A percentile compares a stretch with the other conserved stretches of the same genome.
Conservation (phyloP, 352 stramenopile genomes). For the Elongisporangium anandrum region DNA sequence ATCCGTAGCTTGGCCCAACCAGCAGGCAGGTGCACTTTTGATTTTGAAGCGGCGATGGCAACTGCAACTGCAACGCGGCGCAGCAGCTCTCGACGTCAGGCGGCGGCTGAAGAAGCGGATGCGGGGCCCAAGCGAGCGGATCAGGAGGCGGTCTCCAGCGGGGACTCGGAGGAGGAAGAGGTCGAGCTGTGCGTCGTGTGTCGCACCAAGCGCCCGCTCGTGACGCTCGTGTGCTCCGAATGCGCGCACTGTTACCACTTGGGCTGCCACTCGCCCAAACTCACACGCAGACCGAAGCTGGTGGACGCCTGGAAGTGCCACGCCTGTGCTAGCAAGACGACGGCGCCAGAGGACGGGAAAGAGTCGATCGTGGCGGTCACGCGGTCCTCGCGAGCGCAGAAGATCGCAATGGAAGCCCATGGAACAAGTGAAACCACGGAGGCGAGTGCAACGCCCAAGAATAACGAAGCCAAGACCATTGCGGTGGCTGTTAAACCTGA, state of each 20-base stretch:
- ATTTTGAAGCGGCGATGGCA: constrained; percentile 20
- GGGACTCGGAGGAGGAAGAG: constrained; percentile 8
- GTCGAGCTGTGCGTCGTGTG: constrained; percentile 33
- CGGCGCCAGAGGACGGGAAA: neutral
- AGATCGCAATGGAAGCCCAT: neutral
- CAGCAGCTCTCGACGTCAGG: no score
- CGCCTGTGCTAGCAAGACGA: constrained; percentile 12
- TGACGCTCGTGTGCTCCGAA: constrained; percentile 34
- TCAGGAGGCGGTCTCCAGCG: constrained; percentile 2
- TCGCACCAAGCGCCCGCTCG: constrained; percentile 23
- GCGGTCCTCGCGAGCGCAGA: no score
- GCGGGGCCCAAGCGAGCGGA: constrained; percentile 18
- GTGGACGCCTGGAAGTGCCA: constrained; percentile 38
- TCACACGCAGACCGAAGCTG: constrained; percentile 37
- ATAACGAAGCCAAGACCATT: neutral
- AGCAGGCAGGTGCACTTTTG: constrained; percentile 4
- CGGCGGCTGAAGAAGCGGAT: no score
- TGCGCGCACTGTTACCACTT: constrained; percentile 51
- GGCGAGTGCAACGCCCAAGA: constrained; percentile 8
- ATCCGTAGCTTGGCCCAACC: no score
- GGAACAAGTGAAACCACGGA: constrained; percentile 11
- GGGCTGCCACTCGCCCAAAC: constrained; percentile 41
- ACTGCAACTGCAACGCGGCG: neutral
- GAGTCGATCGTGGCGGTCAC: neutral
- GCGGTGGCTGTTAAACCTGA: neutral